Evolutionary conservation across 2,329 filamentous ascomycete species (phyloP).

Genomic region (Sphaerulina vaccinii): DNA sequence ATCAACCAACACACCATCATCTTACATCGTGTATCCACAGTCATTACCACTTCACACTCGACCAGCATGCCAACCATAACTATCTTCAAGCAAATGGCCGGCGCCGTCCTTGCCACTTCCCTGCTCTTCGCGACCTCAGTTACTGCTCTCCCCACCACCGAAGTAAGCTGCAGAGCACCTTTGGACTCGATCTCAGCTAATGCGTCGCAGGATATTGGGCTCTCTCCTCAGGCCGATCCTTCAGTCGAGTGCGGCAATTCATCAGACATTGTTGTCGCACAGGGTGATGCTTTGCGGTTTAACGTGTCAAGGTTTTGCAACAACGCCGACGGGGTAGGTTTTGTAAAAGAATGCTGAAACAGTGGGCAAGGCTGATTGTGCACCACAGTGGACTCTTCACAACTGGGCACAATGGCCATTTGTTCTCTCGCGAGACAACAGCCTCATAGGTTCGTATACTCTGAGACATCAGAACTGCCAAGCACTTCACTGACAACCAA

Average conservation of each 20-base stretch:
- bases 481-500: background rate
- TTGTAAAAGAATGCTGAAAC: background rate
- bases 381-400: too few relatives aligned
- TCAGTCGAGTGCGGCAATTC: conserved; percentile 3
- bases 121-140: background rate
- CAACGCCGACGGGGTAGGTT: background rate
- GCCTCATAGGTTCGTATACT: background rate
- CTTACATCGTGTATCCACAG: background rate
- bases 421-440: too few relatives aligned
- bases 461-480: background rate
- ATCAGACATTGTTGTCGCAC: background rate
- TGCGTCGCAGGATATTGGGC: background rate
- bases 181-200: background rate
- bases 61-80: conserved; percentile 1
- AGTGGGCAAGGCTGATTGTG: background rate
- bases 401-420: too few relatives aligned
- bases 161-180: background rate
- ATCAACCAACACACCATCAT: background rate
- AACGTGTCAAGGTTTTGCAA: background rate
- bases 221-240: background rate
- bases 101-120: background rate
- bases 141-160: background rate
- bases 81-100: conserved; percentile 1
- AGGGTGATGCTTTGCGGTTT: background rate
- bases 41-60: background rate